These are phyloP conservation scores for Geotrichum aggregatum DNA, from an alignment of 1,139 yeast species.

Conservation along the genomic window DNA sequence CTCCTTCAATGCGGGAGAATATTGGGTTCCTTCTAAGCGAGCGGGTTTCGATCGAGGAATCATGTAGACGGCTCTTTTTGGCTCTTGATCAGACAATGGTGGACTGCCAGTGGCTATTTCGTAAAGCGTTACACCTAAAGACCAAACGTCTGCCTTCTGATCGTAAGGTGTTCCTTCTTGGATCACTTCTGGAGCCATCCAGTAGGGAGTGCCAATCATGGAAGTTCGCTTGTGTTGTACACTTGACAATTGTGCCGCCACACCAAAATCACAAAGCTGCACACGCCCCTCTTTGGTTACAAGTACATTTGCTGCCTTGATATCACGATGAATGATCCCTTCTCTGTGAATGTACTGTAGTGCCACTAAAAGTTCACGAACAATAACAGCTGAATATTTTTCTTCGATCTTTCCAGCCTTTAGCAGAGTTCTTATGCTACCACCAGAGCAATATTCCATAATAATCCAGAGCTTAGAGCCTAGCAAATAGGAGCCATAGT, in stretches of 20 bases:
- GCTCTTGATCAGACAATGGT: conserved; percentile 94
- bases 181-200: conserved; percentile 99
- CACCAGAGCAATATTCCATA: conserved; percentile 98
- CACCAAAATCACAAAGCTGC: conserved; percentile 95
- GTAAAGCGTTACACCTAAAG: conserved; percentile 86
- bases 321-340: conserved; percentile 92
- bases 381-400: conserved; percentile 70
- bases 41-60: conserved; percentile 94
- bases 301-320: conserved; percentile 91
- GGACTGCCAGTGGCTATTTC: conserved; percentile 98
- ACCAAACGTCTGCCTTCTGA: conserved; percentile 88
- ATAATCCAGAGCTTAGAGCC: conserved; percentile 94
- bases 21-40: conserved; percentile 83
- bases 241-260: conserved; percentile 88
- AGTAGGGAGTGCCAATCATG: conserved; percentile 97
- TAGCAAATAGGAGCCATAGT: conserved; percentile 79
- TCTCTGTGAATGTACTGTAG: conserved; percentile 76
- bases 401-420: conserved; percentile 90
- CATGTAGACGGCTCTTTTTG: conserved; percentile 88
- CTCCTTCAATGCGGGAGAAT: conserved; percentile 73
- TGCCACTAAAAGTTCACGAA: conserved; percentile 76
- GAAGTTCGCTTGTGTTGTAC: conserved; percentile 78
- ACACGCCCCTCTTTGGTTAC: conserved; percentile 87
- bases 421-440: conserved; percentile 80
- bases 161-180: conserved; percentile 87